These are phyloP conservation scores for Daldinia sp. DNA, from an alignment of 2,329 filamentous ascomycete species.

Conservation along the genomic window DNA sequence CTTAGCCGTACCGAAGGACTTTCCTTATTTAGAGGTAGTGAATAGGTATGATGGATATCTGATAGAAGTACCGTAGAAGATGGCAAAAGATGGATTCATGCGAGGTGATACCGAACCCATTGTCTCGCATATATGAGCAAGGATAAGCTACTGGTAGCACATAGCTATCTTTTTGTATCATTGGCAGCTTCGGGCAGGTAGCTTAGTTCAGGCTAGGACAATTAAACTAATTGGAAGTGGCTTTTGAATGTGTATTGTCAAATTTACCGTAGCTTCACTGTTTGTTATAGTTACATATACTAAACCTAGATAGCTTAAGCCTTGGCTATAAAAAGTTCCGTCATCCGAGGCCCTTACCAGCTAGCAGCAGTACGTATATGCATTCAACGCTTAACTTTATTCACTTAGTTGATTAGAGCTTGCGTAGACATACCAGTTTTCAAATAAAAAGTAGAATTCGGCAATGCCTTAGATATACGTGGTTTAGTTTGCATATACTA, in stretches of 20 bases:
- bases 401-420: not conserved
- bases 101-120: constrained; percentile 13
- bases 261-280: constrained; percentile 17
- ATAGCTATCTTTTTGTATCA: constrained; percentile 8
- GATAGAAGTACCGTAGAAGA: constrained; percentile 1
- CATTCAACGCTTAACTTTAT: not conserved
- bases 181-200: constrained; percentile 21
- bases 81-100: constrained; percentile 14
- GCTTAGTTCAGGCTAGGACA: constrained; percentile 19
- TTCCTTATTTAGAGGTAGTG: not conserved
- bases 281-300: not conserved
- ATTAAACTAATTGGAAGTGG: not conserved
- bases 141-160: constrained; percentile 15
- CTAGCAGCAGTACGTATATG: not conserved
- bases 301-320: constrained; percentile 17
- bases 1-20: not conserved
- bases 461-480: not conserved
- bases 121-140: constrained; percentile 13
- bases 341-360: constrained; percentile 9
- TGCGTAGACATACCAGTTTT: not conserved
- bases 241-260: not conserved
- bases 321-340: constrained; percentile 13
- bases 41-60: not conserved
- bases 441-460: constrained; percentile 1
- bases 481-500: no score